Evolutionary conservation across 2,329 filamentous ascomycete species (phyloP).

Genomic region (Botrytis fabae): DNA sequence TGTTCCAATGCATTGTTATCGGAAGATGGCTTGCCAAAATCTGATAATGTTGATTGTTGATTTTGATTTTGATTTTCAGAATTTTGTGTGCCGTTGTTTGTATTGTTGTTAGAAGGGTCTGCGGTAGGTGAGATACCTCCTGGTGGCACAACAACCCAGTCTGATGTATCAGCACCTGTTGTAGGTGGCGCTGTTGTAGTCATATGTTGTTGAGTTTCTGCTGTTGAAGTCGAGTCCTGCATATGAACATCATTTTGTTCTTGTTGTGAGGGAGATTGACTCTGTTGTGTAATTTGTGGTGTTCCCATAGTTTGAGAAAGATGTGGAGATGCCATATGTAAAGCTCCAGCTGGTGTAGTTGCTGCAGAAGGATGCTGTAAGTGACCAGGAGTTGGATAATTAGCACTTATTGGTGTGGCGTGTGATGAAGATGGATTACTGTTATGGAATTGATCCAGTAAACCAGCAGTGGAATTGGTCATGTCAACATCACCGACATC

Average conservation of each 20-base stretch:
- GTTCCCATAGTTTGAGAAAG: constrained; percentile 35
- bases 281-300: constrained; percentile 30
- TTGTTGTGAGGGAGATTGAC: constrained; percentile 18
- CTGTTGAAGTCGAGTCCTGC: constrained; percentile 21
- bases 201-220: constrained; percentile 22
- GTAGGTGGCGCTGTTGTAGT: constrained; percentile 25
- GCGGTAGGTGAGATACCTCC: constrained; percentile 49
- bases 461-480: constrained; percentile 60
- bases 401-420: constrained; percentile 57
- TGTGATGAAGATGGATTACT: constrained; percentile 54
- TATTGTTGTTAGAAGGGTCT: constrained; percentile 20
- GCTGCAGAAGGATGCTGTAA: constrained; percentile 59
- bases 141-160: constrained; percentile 76
- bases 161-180: constrained; percentile 54
- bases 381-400: constrained; percentile 59
- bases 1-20: constrained; percentile 15
- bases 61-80: not conserved
- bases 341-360: constrained; percentile 51
- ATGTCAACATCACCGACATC: constrained; percentile 54
- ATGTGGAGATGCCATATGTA: constrained; percentile 48
- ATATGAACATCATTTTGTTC: constrained; percentile 28
- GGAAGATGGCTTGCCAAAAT: constrained; percentile 15
- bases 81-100: not conserved
- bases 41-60: not conserved
- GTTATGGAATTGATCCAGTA: constrained; percentile 69